Evolutionary conservation across 805 yeast genomes (phyloP), one percentile per base, ranked within the genome.

Genomic region (Lipomyces yamadae): DNA sequence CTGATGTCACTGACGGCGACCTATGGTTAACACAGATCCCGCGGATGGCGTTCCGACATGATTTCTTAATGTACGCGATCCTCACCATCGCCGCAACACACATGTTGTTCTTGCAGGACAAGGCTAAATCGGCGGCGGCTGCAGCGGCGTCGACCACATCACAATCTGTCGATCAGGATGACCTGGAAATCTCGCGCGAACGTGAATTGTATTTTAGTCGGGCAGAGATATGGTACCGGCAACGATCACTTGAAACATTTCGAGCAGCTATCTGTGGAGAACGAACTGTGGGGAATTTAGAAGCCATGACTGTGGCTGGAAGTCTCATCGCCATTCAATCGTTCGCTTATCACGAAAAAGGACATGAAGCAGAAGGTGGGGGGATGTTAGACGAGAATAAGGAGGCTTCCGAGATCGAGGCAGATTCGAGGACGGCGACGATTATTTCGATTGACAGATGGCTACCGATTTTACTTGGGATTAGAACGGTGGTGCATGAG

Each of bases 171-270:
- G 45, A 56, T 39, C 24, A 11, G 32, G 18, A 53, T n/a, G 58
- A 50, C 29, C 29, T 37, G 11, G 61, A 24, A 8, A 7, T 37
- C 50, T 61, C 58, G 32, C 52, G 18, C 24, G 60, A 62, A 18
- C 68, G 70, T 11, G 62, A 65, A 18, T 33, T 50, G 35, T 65
- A 67, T 24, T 67, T 67, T 56, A 69, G 58, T 33, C 67, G 68
- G 11, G 70, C 70, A 13, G 71, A 68, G 65, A 62, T 68, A 15
- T 68, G 70, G 70, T 68, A 68, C 37, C 67, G 71, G 11, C 71
- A 68, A 57, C 63, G 66, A 2, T 67, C 71, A n/a, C 62, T 68
- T 42, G 71, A 68, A 60, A 68, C 71, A n/a, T 68, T 68, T 42
- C 70, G 71, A 32, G 62, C 55, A 4, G 67, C 69, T 11, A 67